Percentiles rank a stretch among this genome's conserved stretches.
phyloP scores from a whole-genome alignment of 768 basidiomycete species.

The Leccinellum albellum region DNA sequence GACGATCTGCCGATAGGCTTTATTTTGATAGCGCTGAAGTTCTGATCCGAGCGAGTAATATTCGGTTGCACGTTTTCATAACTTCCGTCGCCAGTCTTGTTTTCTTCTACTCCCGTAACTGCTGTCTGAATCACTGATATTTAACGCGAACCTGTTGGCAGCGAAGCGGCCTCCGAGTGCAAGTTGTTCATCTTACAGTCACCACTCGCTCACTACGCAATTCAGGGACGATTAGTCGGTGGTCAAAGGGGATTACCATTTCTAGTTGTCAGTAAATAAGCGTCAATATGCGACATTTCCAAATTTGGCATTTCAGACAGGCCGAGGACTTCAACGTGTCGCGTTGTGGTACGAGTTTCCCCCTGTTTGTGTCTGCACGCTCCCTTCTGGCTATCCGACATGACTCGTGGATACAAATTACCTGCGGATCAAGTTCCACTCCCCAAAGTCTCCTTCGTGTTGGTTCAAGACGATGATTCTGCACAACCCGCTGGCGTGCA shows the following conservation, averaged over 20 bases:
- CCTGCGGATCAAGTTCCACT: conserved; percentile 39
- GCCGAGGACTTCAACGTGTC: conserved; percentile 7
- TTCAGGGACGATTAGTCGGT: background rate
- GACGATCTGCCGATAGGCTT: background rate
- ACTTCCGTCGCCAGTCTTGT: background rate
- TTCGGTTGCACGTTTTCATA: background rate
- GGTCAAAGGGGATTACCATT: conserved; percentile 11
- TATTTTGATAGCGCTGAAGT: background rate
- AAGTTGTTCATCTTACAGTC: background rate
- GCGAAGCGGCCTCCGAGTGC: background rate
- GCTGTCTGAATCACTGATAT: background rate
- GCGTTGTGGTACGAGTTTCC: conserved; percentile 8
- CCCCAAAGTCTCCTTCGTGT: conserved; percentile 66
- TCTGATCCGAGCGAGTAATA: conserved; percentile 6
- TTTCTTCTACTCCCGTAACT: background rate
- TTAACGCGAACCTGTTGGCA: background rate
- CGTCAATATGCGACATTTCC: conserved; percentile 13
- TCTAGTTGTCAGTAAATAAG: conserved; percentile 6
- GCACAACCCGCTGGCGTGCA: conserved; percentile 60
- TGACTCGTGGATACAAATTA: conserved; percentile 39
- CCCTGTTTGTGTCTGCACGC: conserved; percentile 11
- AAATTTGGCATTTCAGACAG: conserved; percentile 15
- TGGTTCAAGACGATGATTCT: conserved; percentile 60
- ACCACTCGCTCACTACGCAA: background rate
- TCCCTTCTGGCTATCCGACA: conserved; percentile 12